Base-by-base conservation (phyloP, 1,139 yeast genomes). In the Tardiomyces digboiensis region DNA sequence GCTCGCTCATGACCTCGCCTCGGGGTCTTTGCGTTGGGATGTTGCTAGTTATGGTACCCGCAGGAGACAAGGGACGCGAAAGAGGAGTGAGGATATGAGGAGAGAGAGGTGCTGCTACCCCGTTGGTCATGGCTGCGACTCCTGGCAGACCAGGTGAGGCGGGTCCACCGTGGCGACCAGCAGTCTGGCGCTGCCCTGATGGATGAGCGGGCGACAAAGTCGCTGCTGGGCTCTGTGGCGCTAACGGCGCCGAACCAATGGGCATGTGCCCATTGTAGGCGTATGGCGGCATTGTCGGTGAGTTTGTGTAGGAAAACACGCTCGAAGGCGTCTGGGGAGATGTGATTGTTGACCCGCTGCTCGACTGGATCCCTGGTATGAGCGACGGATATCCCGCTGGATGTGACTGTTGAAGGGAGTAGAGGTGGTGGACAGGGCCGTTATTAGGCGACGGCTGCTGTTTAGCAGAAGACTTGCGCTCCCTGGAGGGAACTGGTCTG, bases 1-100 rank as follows among this genome's bases (percentile, higher is more conserved):
- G 63, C 50, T 62, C 67, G 44, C 64, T 59, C 58, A 61, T 52
- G 22, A 52, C 48, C 33, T 52, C 57, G 2, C 55, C 50, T 8
- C 45, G 40, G 18, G 39, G 19, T 39, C 36, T 3, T 42, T 40
- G 13, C 20, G 39, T n/a, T n/a, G 10, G 26, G 20, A 20, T 22
- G 10, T 41, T 10, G 40, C 20, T 18, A 16, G 22, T 13, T 8
- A 7, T 29, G 19, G 3, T 21, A 8, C 36, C 14, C 19, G 45
- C 49, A 19, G 58, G 58, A 19, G 58, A 51, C 23, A 53, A 56
- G 2, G 60, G 61, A 21, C 59, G 48, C 6, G 59, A 55, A 45
- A 51, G 60, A 3, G 61, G 59, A 12, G 60, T 56, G 46, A 56
- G 44, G 22, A 55, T 57, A 40, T 53, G 57, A 2, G 54, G 50